These are phyloP conservation scores for Triangularia verruculosa DNA, from an alignment of 2,329 filamentous ascomycete species.

Conservation along the genomic window DNA sequence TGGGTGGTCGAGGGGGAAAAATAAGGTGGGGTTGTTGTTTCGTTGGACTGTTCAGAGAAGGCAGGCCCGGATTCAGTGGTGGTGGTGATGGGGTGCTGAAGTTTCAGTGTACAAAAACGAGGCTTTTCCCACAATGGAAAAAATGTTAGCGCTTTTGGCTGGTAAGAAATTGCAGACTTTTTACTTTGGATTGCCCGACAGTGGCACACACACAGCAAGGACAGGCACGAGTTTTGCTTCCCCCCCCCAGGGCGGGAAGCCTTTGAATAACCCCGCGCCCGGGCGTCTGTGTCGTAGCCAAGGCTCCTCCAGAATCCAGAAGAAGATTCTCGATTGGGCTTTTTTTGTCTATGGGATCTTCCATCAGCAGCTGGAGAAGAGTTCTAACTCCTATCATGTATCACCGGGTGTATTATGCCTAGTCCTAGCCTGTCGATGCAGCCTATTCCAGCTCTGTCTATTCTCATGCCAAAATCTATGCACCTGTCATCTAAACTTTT, in stretches of 20 bases:
- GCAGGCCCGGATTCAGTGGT: neutral
- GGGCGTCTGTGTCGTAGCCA: slow-evolving; percentile 22
- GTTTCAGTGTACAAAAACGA: slow-evolving; percentile 14
- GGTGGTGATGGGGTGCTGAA: neutral
- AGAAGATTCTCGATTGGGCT: slow-evolving; percentile 29
- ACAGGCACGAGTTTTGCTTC: slow-evolving; percentile 11
- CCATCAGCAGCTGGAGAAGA: neutral
- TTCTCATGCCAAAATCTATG: neutral
- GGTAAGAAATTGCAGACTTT: slow-evolving; percentile 1
- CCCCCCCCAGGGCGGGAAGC: neutral
- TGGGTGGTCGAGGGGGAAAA: neutral
- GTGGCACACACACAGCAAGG: slow-evolving; percentile 13
- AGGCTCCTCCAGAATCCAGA: slow-evolving; percentile 23
- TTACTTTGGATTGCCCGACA: neutral
- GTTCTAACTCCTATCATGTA: neutral
- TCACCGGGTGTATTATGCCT: neutral
- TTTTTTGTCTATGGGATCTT: neutral
- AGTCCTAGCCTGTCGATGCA: neutral
- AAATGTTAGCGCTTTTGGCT: slow-evolving; percentile 10
- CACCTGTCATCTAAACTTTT: neutral
- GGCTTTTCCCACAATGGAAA: slow-evolving; percentile 1
- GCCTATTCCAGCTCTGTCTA: neutral
- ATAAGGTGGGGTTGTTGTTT: neutral
- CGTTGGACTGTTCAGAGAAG: neutral
- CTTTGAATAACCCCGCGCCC: slow-evolving; percentile 22